Conservation (phyloP, 768 basidiomycete genomes). For the Gelatoporia subvermispora region DNA sequence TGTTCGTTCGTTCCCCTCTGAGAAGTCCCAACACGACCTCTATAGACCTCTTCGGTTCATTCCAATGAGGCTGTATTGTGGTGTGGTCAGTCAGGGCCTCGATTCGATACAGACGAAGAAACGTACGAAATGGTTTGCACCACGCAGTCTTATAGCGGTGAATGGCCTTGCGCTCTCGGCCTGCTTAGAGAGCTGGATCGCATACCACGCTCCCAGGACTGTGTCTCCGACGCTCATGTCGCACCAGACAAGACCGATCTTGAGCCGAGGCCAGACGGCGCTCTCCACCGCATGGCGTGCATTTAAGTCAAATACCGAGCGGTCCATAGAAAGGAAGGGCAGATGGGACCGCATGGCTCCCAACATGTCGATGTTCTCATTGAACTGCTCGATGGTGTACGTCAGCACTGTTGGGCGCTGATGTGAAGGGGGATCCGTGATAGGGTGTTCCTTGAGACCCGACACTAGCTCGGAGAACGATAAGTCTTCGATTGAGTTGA, state of each 20-base stretch:
- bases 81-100: no score
- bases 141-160: not conserved
- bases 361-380: not conserved
- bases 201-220: not conserved
- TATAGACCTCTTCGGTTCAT: no score
- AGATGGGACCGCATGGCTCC: not conserved
- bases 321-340: not conserved
- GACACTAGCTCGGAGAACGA: not conserved
- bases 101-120: no score
- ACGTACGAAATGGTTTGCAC: conserved; percentile 6
- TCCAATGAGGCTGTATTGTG: no score
- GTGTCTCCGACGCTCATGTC: conserved; percentile 4
- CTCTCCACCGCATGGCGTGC: not conserved
- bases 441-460: not conserved
- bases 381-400: not conserved
- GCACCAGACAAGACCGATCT: not conserved
- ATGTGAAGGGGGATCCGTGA: not conserved
- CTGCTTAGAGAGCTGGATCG: not conserved
- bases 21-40: no score
- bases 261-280: not conserved
- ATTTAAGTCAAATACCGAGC: not conserved
- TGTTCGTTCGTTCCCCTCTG: no score
- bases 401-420: not conserved
- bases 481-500: not conserved
- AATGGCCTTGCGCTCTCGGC: not conserved